Evolutionary conservation across 129 eudicot species (phyloP).

Genomic region (Logfia minima): DNA sequence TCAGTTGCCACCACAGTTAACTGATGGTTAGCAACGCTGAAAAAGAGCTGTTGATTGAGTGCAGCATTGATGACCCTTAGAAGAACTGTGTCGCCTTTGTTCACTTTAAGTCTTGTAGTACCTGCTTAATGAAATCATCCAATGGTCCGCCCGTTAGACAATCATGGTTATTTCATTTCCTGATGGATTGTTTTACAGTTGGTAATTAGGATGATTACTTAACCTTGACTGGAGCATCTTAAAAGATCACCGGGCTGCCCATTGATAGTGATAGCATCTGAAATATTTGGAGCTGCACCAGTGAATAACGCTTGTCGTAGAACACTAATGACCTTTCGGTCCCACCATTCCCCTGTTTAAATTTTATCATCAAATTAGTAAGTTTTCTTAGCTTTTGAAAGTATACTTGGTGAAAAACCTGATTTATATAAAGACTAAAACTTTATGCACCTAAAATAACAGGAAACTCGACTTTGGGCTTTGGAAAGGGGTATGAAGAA

Average conservation of each 20-base stretch:
- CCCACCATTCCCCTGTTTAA: constrained; percentile 78
- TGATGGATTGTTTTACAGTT: not conserved
- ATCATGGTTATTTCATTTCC: not conserved
- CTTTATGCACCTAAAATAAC: constrained; percentile 54
- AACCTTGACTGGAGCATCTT: constrained; percentile 62
- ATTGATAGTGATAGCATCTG: constrained; percentile 74
- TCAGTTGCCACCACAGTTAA: not conserved
- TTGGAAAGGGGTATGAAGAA: constrained; percentile 58
- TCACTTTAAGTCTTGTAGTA: constrained; percentile 44
- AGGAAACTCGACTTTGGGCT: constrained; percentile 52
- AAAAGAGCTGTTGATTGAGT: constrained; percentile 18
- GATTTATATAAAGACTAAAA: not conserved
- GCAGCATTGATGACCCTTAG: constrained; percentile 9
- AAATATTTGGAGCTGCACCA: constrained; percentile 76
- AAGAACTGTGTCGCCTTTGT: constrained; percentile 36
- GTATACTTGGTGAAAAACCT: not conserved
- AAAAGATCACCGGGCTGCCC: constrained; percentile 77
- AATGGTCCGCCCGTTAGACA: not conserved
- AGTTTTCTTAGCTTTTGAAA: not conserved
- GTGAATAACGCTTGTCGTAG: constrained; percentile 45
- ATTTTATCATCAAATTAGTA: not conserved
- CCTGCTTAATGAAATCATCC: constrained; percentile 21
- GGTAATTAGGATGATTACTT: not conserved
- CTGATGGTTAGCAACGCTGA: constrained; percentile 7
- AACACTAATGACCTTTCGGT: constrained; percentile 46